Evolutionary conservation across 768 basidiomycete genomes (phyloP), one percentile per base, ranked within the genome.

Genomic region (Hysterangium stoloniferum): DNA sequence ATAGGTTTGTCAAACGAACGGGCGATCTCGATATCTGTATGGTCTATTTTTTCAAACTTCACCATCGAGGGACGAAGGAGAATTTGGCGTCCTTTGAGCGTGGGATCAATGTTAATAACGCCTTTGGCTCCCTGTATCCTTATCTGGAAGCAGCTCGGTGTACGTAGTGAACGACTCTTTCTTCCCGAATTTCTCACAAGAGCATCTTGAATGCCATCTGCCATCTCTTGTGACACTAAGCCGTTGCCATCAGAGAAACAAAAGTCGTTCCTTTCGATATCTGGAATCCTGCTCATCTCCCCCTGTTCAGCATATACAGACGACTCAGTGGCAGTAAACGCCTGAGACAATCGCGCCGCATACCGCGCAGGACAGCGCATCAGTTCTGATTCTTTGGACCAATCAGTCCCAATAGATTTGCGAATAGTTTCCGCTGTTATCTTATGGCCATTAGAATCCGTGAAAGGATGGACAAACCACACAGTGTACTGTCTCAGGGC

Each of bases 231-330:
- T 1, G 82, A 84, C 54, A 84, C 73, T 0, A 74, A 79, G 1
- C 84, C 86, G 19, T 82, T 78, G 4, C 84, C 84, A 58, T 87
- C 85, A 0, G 84, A 85, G 61, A 84, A 84, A 38, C 66, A 63
- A 52, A 73, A 77, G 19, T 54, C 56, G 67, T 68, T 11, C 56
- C 57, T 29, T 59, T 55, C 36, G 29, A 51, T 73, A 59, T 84
- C 78, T 17, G 71, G 66, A 0, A 72, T 58, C n/a, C 64, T 55
- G 19, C 64, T 20, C 36, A 75, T 62, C 57, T 74, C 66, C 38
- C 72, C 68, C 12, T 63, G 56, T 31, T 62, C 53, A 35, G 69
- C 61, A 9, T 75, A 62, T 29, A 77, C 60, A 2, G 78, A 75
- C 0, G 77, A 70, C 54, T 86, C 83, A 0, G 85, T 88, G 0